A percentile compares a stretch with the other conserved stretches of the same genome.
phyloP scores from a whole-genome alignment of 202 grass and related monocot species.

The Musa balbisiana region DNA sequence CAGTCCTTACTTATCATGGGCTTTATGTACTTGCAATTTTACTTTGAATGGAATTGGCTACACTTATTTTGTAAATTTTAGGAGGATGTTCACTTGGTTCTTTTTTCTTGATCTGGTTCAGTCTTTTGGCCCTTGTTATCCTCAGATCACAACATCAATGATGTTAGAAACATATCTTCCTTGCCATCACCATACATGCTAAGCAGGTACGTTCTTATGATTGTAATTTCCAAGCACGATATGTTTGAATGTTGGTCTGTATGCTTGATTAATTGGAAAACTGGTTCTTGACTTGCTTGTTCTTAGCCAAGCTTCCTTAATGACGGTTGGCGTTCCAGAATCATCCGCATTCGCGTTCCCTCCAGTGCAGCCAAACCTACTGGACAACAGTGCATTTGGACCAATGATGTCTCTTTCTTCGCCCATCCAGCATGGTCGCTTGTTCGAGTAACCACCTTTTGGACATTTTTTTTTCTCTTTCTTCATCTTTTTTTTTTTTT shows the following conservation, averaged over 20 bases:
- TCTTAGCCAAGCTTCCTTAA: constrained; percentile 42
- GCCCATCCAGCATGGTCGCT: constrained; percentile 54
- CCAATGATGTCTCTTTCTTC: constrained; percentile 17
- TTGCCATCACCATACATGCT: constrained; percentile 35
- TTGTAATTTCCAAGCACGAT: neutral
- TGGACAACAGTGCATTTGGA: constrained; percentile 48
- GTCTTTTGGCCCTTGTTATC: constrained; percentile 58
- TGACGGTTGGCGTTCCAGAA: constrained; percentile 31
- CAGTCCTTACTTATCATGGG: no score
- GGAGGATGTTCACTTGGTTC: neutral
- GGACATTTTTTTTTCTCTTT: neutral
- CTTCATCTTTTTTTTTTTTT: neutral
- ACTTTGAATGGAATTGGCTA: neutral
- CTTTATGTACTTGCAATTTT: neutral
- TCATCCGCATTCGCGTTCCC: constrained; percentile 33
- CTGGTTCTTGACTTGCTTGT: neutral
- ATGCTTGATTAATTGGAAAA: neutral
- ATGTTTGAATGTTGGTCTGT: no score
- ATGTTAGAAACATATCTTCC: constrained; percentile 38
- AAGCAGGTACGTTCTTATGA: constrained; percentile 31
- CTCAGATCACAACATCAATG: constrained; percentile 33
- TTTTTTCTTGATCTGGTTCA: constrained; percentile 20
- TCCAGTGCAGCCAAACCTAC: constrained; percentile 34
- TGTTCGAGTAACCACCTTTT: constrained; percentile 45
- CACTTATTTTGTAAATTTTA: neutral